Evolutionary conservation across 176 grass and related monocot genomes (phyloP).

Genomic region (Rhipidocladum racemiflorum): DNA sequence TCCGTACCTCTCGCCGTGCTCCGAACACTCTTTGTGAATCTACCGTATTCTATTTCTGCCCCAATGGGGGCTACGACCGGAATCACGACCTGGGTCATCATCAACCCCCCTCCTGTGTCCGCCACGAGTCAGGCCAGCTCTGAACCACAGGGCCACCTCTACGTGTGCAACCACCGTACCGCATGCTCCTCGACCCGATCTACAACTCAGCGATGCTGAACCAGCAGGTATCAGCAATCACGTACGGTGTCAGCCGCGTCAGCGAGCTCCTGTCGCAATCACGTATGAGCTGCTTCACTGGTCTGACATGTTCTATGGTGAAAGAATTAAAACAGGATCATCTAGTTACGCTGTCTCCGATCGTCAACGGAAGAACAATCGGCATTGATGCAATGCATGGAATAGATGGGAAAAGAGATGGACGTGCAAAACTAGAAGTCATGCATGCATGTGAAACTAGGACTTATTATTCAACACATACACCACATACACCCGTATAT

Average conservation of each 20-base stretch:
- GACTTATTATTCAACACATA: too few relatives aligned
- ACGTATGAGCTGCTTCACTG: slow-evolving; percentile 61
- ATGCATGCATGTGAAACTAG: too few relatives aligned
- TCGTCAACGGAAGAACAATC: too few relatives aligned
- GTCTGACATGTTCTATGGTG: slow-evolving; percentile 77
- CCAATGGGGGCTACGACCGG: slow-evolving; percentile 38
- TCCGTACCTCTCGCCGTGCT: slow-evolving; percentile 40
- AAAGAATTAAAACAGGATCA: too few relatives aligned
- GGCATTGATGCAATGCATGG: too few relatives aligned
- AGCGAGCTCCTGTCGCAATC: slow-evolving; percentile 69
- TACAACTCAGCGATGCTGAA: slow-evolving; percentile 64
- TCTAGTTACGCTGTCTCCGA: too few relatives aligned
- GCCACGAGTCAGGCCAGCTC: background rate
- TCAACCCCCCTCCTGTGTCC: background rate
- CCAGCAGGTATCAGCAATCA: slow-evolving; percentile 51
- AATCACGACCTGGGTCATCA: slow-evolving; percentile 43
- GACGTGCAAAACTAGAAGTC: too few relatives aligned
- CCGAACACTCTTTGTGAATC: slow-evolving; percentile 52
- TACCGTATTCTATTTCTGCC: slow-evolving; percentile 53
- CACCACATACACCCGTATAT: too few relatives aligned
- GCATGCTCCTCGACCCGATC: slow-evolving; percentile 64
- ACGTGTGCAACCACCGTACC: slow-evolving; percentile 92
- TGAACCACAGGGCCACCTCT: slow-evolving; percentile 34
- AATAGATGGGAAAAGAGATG: too few relatives aligned
- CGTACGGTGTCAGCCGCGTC: slow-evolving; percentile 73